Conservation (phyloP, 2,329 filamentous ascomycete genomes). For the Aspergillus fumigatiaffinis region DNA sequence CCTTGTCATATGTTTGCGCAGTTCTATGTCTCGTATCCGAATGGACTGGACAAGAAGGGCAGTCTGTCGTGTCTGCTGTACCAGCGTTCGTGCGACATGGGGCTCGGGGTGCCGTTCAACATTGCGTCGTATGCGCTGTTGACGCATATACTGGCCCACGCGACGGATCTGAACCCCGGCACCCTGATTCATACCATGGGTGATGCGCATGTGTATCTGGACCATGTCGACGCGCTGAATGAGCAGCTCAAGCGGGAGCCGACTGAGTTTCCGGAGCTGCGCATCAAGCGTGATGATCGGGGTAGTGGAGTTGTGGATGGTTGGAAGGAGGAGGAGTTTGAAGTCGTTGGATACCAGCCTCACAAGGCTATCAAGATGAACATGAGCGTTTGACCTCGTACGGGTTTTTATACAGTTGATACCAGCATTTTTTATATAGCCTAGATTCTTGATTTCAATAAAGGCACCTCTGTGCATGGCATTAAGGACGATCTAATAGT, state of each 20-base stretch:
- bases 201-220: slow-evolving; percentile 92
- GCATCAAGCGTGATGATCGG: slow-evolving; percentile 64
- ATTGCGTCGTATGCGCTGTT: slow-evolving; percentile 91
- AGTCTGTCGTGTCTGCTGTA: slow-evolving; percentile 85
- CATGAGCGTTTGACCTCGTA: slow-evolving; percentile 72
- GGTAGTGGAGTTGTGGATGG: slow-evolving; percentile 87
- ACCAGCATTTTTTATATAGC: slow-evolving; percentile 12
- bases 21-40: slow-evolving; percentile 80
- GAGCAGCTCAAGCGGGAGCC: slow-evolving; percentile 78
- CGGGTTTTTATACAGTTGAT: slow-evolving; percentile 17
- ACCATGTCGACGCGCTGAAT: slow-evolving; percentile 84
- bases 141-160: slow-evolving; percentile 91
- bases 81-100: slow-evolving; percentile 94
- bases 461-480: slow-evolving; percentile 1
- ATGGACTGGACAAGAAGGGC: slow-evolving; percentile 51
- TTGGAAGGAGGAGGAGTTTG: slow-evolving; percentile 85
- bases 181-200: slow-evolving; percentile 94
- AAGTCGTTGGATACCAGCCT: slow-evolving; percentile 81
- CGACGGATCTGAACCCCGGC: slow-evolving; percentile 77
- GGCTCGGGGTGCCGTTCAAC: slow-evolving; percentile 94
- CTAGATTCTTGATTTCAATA: background rate
- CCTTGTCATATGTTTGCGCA: slow-evolving; percentile 98
- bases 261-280: slow-evolving; percentile 71
- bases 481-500: slow-evolving; percentile 4
- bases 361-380: slow-evolving; percentile 96